Conservation (phyloP, 2,329 filamentous ascomycete genomes). For the Trichophyton rubrum region DNA sequence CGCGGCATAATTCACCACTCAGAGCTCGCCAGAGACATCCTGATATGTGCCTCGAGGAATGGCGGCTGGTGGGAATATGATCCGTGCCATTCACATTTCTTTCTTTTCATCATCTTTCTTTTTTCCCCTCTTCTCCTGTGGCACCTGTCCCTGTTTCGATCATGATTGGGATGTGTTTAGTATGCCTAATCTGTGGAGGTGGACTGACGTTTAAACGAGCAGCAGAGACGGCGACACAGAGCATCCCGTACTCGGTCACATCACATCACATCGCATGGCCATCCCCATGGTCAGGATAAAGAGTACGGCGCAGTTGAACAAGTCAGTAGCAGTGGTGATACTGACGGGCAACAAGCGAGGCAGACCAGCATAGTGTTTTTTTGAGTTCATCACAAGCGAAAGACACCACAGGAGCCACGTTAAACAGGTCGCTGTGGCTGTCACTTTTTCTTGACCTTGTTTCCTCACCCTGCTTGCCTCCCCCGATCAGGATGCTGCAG, state of each 20-base stretch:
- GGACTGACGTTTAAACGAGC: background rate
- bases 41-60: background rate
- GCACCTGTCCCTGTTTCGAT: background rate
- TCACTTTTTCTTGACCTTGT: background rate
- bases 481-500: slow-evolving; percentile 2
- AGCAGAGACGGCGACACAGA: background rate
- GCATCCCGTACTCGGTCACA: background rate
- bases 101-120: background rate
- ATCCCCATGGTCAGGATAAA: background rate
- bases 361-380: background rate
- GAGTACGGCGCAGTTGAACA: background rate
- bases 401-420: slow-evolving; percentile 2
- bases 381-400: slow-evolving; percentile 2
- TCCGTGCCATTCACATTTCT: background rate
- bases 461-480: background rate
- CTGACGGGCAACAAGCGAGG: background rate
- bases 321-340: no score
- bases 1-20: background rate
- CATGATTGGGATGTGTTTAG: no score
- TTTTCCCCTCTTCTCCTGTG: background rate
- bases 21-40: background rate
- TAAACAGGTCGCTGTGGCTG: background rate
- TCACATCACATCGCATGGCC: background rate
- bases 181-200: background rate
- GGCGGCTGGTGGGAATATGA: background rate